A percentile compares a stretch with the other conserved stretches of the same genome.
phyloP scores from a whole-genome alignment of 2,329 filamentous ascomycete species.

The Cryphonectria carpinicola region DNA sequence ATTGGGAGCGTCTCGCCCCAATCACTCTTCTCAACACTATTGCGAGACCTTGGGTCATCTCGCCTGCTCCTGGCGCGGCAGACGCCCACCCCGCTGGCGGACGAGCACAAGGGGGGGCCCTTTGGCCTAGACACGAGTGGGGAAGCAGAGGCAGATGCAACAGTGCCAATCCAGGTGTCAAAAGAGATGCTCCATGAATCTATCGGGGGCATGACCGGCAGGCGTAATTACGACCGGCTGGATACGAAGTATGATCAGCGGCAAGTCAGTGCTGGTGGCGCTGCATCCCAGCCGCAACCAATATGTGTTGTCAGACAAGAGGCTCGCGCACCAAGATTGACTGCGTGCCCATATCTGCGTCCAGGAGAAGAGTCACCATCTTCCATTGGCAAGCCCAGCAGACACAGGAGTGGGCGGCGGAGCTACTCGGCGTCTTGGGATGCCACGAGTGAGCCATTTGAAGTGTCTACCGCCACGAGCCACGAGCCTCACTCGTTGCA shows the following conservation, averaged over 20 bases:
- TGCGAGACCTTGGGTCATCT: neutral
- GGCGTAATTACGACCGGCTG: slow-evolving; percentile 4
- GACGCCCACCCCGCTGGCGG: neutral
- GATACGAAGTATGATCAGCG: slow-evolving; percentile 2
- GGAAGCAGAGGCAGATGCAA: neutral
- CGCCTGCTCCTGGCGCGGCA: neutral
- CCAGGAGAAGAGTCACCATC: no score
- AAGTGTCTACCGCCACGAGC: no score
- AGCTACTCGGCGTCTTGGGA: no score
- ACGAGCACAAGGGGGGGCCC: neutral
- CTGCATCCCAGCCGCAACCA: no score
- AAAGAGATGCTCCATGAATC: slow-evolving; percentile 1
- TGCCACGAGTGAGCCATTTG: no score
- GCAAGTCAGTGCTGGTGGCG: slow-evolving; percentile 5
- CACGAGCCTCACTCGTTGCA: no score
- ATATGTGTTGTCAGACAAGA: no score
- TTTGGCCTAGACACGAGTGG: neutral
- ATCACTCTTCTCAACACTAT: no score
- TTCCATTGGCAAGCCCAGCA: no score
- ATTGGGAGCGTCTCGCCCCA: slow-evolving; percentile 15
- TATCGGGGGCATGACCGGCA: neutral
- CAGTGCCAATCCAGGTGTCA: slow-evolving; percentile 1
- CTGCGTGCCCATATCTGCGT: no score
- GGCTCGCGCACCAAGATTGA: no score
- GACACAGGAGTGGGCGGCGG: no score